Evolutionary conservation across 768 basidiomycete species (phyloP).

Genomic region (Mycena alexandri): DNA sequence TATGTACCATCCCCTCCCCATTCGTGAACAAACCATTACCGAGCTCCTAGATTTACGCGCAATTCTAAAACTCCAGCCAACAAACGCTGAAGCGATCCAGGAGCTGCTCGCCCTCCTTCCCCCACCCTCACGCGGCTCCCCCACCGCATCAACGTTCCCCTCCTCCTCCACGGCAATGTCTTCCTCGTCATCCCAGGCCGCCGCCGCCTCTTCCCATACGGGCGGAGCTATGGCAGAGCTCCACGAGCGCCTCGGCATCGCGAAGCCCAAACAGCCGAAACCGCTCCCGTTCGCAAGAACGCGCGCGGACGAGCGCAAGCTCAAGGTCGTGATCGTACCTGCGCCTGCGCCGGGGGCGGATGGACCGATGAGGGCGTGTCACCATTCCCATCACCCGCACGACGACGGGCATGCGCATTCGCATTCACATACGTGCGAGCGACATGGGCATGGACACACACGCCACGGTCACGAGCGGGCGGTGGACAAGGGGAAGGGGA

Average conservation of each 20-base stretch:
- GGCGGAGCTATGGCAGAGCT: too few relatives aligned
- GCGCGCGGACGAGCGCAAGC: conserved; percentile 62
- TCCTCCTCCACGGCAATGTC: too few relatives aligned
- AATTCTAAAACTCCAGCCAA: conserved; percentile 71
- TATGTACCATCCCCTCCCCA: conserved; percentile 39
- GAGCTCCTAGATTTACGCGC: conserved; percentile 73
- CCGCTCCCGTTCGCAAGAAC: conserved; percentile 67
- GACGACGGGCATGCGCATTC: neutral
- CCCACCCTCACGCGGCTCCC: too few relatives aligned
- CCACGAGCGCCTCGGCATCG: conserved; percentile 51
- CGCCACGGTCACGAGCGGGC: too few relatives aligned
- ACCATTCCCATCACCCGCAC: too few relatives aligned
- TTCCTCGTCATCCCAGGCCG: conserved; percentile 42
- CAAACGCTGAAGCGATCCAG: conserved; percentile 70
- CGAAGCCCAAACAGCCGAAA: conserved; percentile 57
- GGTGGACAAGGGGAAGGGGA: conserved; percentile 45
- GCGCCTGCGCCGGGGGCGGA: conserved; percentile 58
- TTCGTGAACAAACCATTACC: neutral
- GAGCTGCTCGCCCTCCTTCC: conserved; percentile 64
- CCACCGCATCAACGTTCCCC: conserved; percentile 31
- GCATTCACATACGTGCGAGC: conserved; percentile 25
- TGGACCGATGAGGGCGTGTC: too few relatives aligned
- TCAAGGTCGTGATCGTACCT: conserved; percentile 65
- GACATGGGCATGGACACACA: too few relatives aligned
- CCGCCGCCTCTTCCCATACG: conserved; percentile 22